Conservation (phyloP, 768 basidiomycete genomes). For the Boletus bicolor region DNA sequence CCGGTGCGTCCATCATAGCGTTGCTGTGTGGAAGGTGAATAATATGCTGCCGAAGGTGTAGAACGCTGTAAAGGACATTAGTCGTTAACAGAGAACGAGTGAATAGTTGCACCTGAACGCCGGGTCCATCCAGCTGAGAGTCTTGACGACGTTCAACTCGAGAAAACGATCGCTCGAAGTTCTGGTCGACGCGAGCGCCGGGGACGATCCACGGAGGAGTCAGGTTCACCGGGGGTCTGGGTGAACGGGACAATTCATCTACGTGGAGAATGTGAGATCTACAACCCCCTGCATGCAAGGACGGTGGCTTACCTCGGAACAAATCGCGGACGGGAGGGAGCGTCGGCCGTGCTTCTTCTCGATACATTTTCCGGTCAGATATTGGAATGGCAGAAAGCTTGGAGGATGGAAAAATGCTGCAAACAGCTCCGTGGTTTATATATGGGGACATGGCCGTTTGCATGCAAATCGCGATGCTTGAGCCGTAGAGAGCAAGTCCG, state of each 20-base stretch:
- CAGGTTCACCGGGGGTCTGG: slow-evolving; percentile 37
- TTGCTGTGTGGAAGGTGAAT: slow-evolving; percentile 22
- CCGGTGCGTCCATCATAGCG: slow-evolving; percentile 26
- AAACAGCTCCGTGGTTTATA: slow-evolving; percentile 19
- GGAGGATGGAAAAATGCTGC: slow-evolving; percentile 7
- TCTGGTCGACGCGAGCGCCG: slow-evolving; percentile 34
- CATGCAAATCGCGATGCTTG: slow-evolving; percentile 27
- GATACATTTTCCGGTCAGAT: slow-evolving; percentile 25
- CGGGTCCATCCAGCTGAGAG: slow-evolving; percentile 26
- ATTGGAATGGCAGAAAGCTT: slow-evolving; percentile 23
- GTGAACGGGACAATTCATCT: slow-evolving; percentile 50
- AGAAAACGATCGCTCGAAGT: slow-evolving; percentile 22
- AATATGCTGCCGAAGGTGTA: slow-evolving; percentile 18
- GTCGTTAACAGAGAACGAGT: background rate
- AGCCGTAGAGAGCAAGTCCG: slow-evolving; percentile 12
- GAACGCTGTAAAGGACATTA: slow-evolving; percentile 22
- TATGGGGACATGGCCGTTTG: slow-evolving; percentile 22
- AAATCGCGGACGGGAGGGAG: slow-evolving; percentile 72
- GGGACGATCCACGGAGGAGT: slow-evolving; percentile 45
- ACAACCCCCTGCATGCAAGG: background rate
- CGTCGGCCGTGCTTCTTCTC: slow-evolving; percentile 45
- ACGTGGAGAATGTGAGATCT: slow-evolving; percentile 1
- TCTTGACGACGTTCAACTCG: slow-evolving; percentile 26
- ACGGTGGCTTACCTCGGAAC: slow-evolving; percentile 49
- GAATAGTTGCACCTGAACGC: slow-evolving; percentile 27